phyloP scores from a whole-genome alignment of 2,329 filamentous ascomycete species.

The Scopulariopsis brevicaulis region DNA sequence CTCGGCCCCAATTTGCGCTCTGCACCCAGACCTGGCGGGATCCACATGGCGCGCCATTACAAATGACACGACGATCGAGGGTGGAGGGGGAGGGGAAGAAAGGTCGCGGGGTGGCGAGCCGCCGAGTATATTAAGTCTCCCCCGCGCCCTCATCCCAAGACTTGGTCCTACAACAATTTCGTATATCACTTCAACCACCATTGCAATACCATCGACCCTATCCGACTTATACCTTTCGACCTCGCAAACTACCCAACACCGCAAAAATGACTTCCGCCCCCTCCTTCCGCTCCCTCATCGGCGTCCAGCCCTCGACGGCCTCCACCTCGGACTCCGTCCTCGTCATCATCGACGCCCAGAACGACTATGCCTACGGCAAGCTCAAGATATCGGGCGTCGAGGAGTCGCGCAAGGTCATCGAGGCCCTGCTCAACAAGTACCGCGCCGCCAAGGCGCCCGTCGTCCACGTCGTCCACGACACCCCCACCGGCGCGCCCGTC shows the following conservation, averaged over 20 bases:
- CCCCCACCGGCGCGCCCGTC: constrained; percentile 48
- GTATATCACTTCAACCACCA: too few species aligned
- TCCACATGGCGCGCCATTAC: too few species aligned
- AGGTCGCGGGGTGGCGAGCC: too few species aligned
- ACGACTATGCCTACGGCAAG: constrained; percentile 51
- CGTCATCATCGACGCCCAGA: constrained; percentile 61
- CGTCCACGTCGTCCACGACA: constrained; percentile 50
- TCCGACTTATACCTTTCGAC: not conserved
- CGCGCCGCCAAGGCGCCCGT: constrained; percentile 36
- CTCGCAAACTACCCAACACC: not conserved
- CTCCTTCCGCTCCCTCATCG: constrained; percentile 37
- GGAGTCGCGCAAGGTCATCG: constrained; percentile 43
- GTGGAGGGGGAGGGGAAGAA: too few species aligned
- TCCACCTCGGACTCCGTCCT: constrained; percentile 46
- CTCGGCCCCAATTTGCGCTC: too few species aligned
- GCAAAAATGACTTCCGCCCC: not conserved
- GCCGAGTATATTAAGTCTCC: too few species aligned
- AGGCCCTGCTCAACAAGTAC: constrained; percentile 42
- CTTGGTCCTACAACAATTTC: too few species aligned
- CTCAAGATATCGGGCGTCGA: constrained; percentile 43
- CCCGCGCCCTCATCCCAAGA: too few species aligned
- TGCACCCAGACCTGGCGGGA: too few species aligned
- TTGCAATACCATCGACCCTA: not conserved
- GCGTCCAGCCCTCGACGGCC: constrained; percentile 41
- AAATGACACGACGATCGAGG: too few species aligned